Percentiles rank a stretch among this genome's conserved stretches.
phyloP scores from a whole-genome alignment of 1,139 yeast species.

The Yamadazyma pseudoaaseri region DNA sequence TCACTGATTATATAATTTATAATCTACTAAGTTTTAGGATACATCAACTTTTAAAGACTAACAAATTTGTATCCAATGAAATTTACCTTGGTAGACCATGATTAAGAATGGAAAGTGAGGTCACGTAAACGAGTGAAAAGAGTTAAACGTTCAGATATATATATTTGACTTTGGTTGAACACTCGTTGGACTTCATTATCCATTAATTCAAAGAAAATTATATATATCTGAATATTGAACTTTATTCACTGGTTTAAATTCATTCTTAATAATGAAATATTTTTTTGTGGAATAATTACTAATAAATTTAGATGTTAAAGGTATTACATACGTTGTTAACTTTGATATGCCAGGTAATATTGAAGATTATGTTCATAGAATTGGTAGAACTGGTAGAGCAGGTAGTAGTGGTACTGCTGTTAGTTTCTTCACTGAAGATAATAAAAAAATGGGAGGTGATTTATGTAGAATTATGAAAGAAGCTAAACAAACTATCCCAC shows the following conservation, averaged over 20 bases:
- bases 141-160: slow-evolving; percentile 6
- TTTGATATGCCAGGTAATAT: slow-evolving; percentile 97
- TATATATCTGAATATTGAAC: slow-evolving; percentile 4
- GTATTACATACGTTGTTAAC: slow-evolving; percentile 89
- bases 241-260: slow-evolving; percentile 5
- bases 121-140: slow-evolving; percentile 6
- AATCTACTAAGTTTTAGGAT: slow-evolving; percentile 1
- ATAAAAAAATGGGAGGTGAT: slow-evolving; percentile 87
- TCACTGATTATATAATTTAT: slow-evolving; percentile 1
- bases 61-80: neutral
- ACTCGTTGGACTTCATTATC: slow-evolving; percentile 6
- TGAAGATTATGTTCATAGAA: slow-evolving; percentile 95
- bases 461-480: slow-evolving; percentile 88
- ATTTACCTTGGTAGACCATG: neutral
- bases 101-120: slow-evolving; percentile 6
- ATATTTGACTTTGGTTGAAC: neutral
- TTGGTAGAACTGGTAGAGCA: slow-evolving; percentile 99
- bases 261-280: too few relatives aligned
- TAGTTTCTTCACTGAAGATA: slow-evolving; percentile 88
- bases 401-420: slow-evolving; percentile 95
- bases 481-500: slow-evolving; percentile 88
- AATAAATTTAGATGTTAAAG: slow-evolving; percentile 81
- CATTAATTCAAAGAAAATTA: slow-evolving; percentile 3
- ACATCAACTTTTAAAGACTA: neutral
- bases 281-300: too few relatives aligned